A percentile compares a stretch with the other conserved stretches of the same genome.
These are phyloP conservation scores for Dothidotthia symphoricarpi DNA, from an alignment of 2,329 filamentous ascomycete species.

Conservation along the genomic window DNA sequence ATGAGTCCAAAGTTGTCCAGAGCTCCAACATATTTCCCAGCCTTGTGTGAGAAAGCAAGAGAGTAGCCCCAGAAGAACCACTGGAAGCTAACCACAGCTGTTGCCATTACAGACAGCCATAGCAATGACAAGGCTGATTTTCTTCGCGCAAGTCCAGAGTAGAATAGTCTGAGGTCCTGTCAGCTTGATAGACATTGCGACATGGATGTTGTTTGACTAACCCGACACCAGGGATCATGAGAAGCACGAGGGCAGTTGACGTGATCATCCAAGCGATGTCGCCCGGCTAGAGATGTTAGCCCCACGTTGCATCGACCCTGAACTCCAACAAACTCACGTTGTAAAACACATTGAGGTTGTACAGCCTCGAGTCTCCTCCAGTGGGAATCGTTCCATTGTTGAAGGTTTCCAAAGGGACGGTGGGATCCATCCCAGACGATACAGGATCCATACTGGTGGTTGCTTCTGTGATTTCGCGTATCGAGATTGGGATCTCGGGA, in stretches of 20 bases:
- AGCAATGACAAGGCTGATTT: slow-evolving; percentile 87
- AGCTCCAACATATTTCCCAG: slow-evolving; percentile 73
- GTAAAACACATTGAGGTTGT: slow-evolving; percentile 84
- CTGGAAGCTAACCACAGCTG: slow-evolving; percentile 78
- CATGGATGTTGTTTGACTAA: slow-evolving; percentile 35
- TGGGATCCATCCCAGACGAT: slow-evolving; percentile 28
- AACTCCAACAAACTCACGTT: slow-evolving; percentile 53
- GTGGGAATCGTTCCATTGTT: slow-evolving; percentile 61
- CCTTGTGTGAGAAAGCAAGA: slow-evolving; percentile 74
- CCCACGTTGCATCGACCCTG: slow-evolving; percentile 16
- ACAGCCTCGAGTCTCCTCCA: slow-evolving; percentile 64
- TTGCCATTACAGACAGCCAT: slow-evolving; percentile 79
- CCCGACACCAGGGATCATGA: slow-evolving; percentile 91
- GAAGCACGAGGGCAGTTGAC: slow-evolving; percentile 73
- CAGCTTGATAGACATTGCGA: slow-evolving; percentile 1
- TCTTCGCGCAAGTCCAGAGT: slow-evolving; percentile 82
- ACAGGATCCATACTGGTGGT: slow-evolving; percentile 30
- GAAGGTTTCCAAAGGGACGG: slow-evolving; percentile 35
- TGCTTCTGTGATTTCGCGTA: slow-evolving; percentile 7
- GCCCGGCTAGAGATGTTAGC: slow-evolving; percentile 59
- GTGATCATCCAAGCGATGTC: slow-evolving; percentile 80
- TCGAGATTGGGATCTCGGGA: slow-evolving; percentile 1
- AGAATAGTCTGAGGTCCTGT: slow-evolving; percentile 68
- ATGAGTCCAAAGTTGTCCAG: slow-evolving; percentile 77
- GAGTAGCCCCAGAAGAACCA: slow-evolving; percentile 98